phyloP scores from a whole-genome alignment of 179 eudicot species.

The Gypsophila paniculata region DNA sequence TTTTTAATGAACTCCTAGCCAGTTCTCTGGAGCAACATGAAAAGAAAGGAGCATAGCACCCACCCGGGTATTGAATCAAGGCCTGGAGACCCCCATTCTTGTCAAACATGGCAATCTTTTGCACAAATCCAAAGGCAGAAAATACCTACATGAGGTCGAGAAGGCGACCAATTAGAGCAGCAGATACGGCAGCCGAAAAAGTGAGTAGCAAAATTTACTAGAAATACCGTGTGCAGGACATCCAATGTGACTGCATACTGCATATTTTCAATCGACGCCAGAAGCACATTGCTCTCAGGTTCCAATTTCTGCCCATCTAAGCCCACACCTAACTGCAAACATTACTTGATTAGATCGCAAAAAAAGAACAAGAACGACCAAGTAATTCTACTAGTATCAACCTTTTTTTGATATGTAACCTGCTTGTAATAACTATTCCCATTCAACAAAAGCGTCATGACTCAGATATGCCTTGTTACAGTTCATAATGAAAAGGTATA shows the following conservation, averaged over 20 bases:
- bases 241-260: conserved; percentile 92
- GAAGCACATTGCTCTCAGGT: conserved; percentile 91
- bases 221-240: conserved; percentile 73
- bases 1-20: neutral
- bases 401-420: no score
- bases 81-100: conserved; percentile 97
- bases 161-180: conserved; percentile 12
- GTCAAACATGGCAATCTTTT: conserved; percentile 98
- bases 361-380: no score
- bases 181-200: neutral
- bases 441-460: conserved; percentile 1
- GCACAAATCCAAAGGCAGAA: conserved; percentile 87
- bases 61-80: conserved; percentile 90
- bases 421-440: neutral
- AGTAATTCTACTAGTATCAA: no score
- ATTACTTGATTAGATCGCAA: neutral
- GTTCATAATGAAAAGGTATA: neutral
- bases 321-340: conserved; percentile 59
- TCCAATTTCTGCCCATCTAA: conserved; percentile 82
- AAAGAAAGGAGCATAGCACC: conserved; percentile 11
- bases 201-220: neutral
- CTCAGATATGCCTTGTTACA: neutral
- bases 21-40: neutral
- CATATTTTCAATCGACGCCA: conserved; percentile 95
- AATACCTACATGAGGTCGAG: conserved; percentile 52